Conservation (phyloP, 192 early-diverging fungal genomes). For the Podila horticola region DNA sequence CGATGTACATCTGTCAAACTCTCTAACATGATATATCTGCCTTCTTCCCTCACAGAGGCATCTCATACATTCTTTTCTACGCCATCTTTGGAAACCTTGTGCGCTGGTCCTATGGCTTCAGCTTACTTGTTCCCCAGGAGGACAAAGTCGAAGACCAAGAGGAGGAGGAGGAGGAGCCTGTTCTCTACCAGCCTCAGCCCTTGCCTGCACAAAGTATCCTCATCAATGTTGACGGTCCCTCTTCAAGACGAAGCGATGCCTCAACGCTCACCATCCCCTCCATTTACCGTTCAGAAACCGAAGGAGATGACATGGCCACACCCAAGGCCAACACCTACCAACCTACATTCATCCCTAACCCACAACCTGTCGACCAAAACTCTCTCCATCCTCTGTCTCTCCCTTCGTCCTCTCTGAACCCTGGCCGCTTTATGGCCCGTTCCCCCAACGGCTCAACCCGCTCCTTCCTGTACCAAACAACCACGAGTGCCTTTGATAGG, state of each 20-base stretch:
- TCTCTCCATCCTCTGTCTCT: constrained; percentile 12
- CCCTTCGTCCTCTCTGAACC: neutral
- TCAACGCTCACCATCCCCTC: constrained; percentile 8
- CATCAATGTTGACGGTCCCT: constrained; percentile 20
- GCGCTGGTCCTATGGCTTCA: constrained; percentile 82
- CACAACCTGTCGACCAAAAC: neutral
- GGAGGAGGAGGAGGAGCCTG: constrained; percentile 12
- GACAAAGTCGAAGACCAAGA: constrained; percentile 11
- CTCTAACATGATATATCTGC: neutral
- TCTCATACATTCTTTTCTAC: constrained; percentile 84
- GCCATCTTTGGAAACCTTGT: constrained; percentile 82
- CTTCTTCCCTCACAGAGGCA: constrained; percentile 59
- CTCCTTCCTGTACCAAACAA: constrained; percentile 14
- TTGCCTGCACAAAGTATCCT: constrained; percentile 34
- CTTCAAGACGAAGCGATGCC: constrained; percentile 14
- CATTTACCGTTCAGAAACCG: neutral
- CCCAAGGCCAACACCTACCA: neutral
- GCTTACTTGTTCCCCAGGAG: constrained; percentile 60
- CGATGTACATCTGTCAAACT: neutral
- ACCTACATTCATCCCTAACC: neutral
- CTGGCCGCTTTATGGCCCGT: constrained; percentile 3
- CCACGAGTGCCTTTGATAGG: constrained; percentile 16
- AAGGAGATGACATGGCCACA: neutral
- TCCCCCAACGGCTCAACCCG: constrained; percentile 16
- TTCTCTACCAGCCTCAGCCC: constrained; percentile 46